These are phyloP conservation scores for Colletotrichum sp. DNA, from an alignment of 2,329 filamentous ascomycete species.

Conservation along the genomic window DNA sequence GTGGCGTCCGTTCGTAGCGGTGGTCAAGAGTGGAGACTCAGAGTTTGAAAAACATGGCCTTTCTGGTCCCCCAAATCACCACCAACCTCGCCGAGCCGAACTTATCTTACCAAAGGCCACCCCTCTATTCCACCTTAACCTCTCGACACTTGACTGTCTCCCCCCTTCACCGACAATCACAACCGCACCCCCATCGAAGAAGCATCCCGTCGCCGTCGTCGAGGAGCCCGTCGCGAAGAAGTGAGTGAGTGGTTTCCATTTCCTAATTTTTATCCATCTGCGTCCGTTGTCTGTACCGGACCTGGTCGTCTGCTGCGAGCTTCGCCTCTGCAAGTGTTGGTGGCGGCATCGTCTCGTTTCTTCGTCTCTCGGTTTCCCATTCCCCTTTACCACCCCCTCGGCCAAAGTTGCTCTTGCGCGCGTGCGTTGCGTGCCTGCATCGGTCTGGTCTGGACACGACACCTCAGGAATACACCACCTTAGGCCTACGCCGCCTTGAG, in stretches of 20 bases:
- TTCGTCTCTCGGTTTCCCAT: background rate
- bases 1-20: conserved; percentile 18
- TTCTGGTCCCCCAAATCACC: conserved; percentile 28
- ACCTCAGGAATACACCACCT: conserved; percentile 17
- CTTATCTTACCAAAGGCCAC: conserved; percentile 21
- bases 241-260: conserved; percentile 2
- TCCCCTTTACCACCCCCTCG: conserved; percentile 11
- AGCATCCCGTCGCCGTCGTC: conserved; percentile 4
- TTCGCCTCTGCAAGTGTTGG: background rate
- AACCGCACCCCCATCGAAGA: background rate
- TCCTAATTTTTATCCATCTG: background rate
- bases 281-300: background rate
- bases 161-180: conserved; percentile 22
- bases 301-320: background rate
- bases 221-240: conserved; percentile 18
- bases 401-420: conserved; percentile 20
- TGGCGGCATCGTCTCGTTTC: background rate
- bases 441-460: conserved; percentile 20
- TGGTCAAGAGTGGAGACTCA: conserved; percentile 21
- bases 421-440: conserved; percentile 21
- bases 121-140: conserved; percentile 20
- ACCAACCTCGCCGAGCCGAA: conserved; percentile 25
- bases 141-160: conserved; percentile 21
- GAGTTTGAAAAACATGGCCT: conserved; percentile 23
- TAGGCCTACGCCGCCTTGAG: background rate